Evolutionary conservation across 345 rosid species (phyloP).

Genomic region (Syzygium grande): DNA sequence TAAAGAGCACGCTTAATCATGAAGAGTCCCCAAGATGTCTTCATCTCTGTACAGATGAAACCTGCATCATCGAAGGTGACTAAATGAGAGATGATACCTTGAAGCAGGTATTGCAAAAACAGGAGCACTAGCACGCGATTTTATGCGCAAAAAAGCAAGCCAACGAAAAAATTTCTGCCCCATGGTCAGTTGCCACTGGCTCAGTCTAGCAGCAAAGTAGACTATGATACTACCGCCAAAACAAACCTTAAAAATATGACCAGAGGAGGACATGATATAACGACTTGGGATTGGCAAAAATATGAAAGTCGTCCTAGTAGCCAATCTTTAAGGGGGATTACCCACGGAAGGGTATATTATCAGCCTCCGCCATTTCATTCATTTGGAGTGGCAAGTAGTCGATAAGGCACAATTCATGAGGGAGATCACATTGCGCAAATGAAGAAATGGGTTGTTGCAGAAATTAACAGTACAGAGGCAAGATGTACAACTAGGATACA

Average conservation of each 20-base stretch:
- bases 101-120: background rate
- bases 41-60: constrained; percentile 45
- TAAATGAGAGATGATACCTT: background rate
- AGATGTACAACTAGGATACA: background rate
- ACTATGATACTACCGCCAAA: background rate
- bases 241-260: background rate
- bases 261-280: background rate
- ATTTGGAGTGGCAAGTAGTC: background rate
- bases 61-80: constrained; percentile 16
- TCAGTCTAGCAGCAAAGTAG: background rate
- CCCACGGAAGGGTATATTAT: background rate
- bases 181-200: background rate
- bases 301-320: background rate
- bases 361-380: background rate
- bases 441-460: background rate
- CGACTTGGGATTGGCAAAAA: background rate
- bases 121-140: background rate
- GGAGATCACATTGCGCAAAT: background rate
- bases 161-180: background rate
- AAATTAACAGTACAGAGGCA: background rate
- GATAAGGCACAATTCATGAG: background rate
- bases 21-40: constrained; percentile 55
- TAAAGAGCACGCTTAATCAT: constrained; percentile 15
- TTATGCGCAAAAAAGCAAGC: background rate
- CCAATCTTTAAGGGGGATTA: background rate